phyloP scores from a whole-genome alignment of 2,329 filamentous ascomycete genomes.

The Cryphonectria naterciae region DNA sequence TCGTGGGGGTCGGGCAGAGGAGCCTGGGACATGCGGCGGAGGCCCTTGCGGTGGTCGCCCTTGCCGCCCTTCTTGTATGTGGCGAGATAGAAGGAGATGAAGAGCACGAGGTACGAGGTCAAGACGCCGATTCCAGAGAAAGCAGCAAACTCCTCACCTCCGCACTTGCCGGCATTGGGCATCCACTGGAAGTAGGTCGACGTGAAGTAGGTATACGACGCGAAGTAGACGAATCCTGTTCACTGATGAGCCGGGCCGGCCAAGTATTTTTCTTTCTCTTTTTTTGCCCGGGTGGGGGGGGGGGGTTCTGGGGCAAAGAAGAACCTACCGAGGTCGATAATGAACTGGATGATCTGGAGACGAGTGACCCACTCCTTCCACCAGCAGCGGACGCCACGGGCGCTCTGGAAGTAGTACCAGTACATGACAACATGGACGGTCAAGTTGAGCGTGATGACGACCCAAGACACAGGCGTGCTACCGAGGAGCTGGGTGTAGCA shows the following conservation, averaged over 20 bases:
- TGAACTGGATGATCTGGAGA: conserved; percentile 95
- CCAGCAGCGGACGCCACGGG: conserved; percentile 93
- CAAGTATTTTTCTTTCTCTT: background rate
- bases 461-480: conserved; percentile 92
- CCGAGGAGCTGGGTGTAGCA: conserved; percentile 98
- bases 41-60: conserved; percentile 73
- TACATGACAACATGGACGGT: conserved; percentile 98
- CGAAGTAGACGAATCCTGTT: conserved; percentile 94
- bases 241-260: conserved; percentile 21
- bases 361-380: conserved; percentile 99
- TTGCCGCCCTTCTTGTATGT: conserved; percentile 91
- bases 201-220: conserved; percentile 98
- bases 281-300: background rate
- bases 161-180: conserved; percentile 83
- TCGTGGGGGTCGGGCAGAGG: conserved; percentile 82
- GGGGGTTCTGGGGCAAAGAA: background rate
- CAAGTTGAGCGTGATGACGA: conserved; percentile 89
- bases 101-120: conserved; percentile 93
- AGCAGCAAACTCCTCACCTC: conserved; percentile 95
- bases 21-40: conserved; percentile 67
- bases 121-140: conserved; percentile 90
- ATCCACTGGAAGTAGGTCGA: conserved; percentile 85
- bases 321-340: conserved; percentile 87
- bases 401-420: conserved; percentile 99
- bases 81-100: conserved; percentile 98